These are phyloP conservation scores for Mycena epipterygia DNA, from an alignment of 768 basidiomycete genomes.

Conservation along the genomic window DNA sequence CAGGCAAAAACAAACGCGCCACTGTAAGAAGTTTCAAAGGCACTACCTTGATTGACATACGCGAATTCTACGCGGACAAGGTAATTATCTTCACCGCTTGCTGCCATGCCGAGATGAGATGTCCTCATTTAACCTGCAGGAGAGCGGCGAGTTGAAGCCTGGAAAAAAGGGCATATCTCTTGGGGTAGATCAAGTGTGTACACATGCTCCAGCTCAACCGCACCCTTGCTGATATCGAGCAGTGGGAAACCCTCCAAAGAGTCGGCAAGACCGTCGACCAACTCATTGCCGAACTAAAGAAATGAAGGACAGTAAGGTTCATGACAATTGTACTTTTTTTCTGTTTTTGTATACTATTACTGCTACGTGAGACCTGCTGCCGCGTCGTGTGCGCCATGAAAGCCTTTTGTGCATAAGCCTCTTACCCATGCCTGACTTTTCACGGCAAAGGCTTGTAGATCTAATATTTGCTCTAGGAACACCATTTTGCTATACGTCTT, in stretches of 20 bases:
- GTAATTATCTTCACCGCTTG: slow-evolving; percentile 11
- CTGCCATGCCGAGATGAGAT: background rate
- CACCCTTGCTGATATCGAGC: background rate
- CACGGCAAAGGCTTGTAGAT: slow-evolving; percentile 68
- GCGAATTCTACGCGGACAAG: slow-evolving; percentile 72
- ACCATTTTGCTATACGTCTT: slow-evolving; percentile 64
- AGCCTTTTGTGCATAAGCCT: slow-evolving; percentile 70
- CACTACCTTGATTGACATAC: slow-evolving; percentile 72
- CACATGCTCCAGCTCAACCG: background rate
- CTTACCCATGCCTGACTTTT: slow-evolving; percentile 74
- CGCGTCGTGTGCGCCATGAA: slow-evolving; percentile 77
- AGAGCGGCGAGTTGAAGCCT: slow-evolving; percentile 70
- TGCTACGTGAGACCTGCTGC: slow-evolving; percentile 72
- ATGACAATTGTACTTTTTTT: slow-evolving; percentile 17
- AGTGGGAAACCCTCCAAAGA: slow-evolving; percentile 73
- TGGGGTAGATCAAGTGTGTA: slow-evolving; percentile 70
- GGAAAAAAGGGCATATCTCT: slow-evolving; percentile 88
- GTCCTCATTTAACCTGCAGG: slow-evolving; percentile 36
- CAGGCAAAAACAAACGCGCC: slow-evolving; percentile 81
- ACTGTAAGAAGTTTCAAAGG: slow-evolving; percentile 69
- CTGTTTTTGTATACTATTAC: slow-evolving; percentile 25
- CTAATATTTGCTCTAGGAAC: slow-evolving; percentile 73
- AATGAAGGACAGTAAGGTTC: no score
- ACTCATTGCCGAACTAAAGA: slow-evolving; percentile 57
- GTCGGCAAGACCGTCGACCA: slow-evolving; percentile 62